Evolutionary conservation across 805 yeast species (phyloP).

Genomic region (Cyberlindnera mycetangii): DNA sequence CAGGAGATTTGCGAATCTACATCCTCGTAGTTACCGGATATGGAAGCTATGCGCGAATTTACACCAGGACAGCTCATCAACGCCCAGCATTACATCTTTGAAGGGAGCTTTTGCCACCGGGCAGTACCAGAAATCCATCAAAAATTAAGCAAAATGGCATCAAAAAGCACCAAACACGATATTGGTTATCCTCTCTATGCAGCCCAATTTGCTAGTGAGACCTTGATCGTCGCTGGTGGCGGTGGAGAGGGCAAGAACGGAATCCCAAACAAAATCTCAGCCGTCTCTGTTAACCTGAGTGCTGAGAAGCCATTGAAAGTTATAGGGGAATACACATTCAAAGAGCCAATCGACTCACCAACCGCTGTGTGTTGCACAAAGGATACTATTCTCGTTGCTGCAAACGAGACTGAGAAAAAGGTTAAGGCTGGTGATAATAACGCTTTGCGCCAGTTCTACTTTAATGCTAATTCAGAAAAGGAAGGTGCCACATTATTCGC

Average conservation of each 20-base stretch:
- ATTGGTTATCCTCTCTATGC: slow-evolving; percentile 73
- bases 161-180: slow-evolving; percentile 12
- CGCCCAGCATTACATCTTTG: too few species aligned
- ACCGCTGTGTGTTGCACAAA: slow-evolving; percentile 65
- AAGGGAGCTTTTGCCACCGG: not conserved
- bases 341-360: slow-evolving; percentile 80
- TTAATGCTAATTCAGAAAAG: slow-evolving; percentile 5
- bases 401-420: slow-evolving; percentile 63
- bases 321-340: slow-evolving; percentile 58
- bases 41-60: too few species aligned
- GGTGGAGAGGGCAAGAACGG: slow-evolving; percentile 95
- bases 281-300: slow-evolving; percentile 54
- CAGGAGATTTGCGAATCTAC: too few species aligned
- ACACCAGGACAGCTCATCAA: too few species aligned
- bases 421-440: slow-evolving; percentile 62
- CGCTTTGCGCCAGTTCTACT: slow-evolving; percentile 62
- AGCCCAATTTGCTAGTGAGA: slow-evolving; percentile 62
- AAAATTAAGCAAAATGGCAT: slow-evolving; percentile 1
- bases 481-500: not conserved
- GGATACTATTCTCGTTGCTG: slow-evolving; percentile 59
- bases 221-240: slow-evolving; percentile 82
- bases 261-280: slow-evolving; percentile 77
- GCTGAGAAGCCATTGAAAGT: slow-evolving; percentile 44
- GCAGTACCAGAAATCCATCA: too few species aligned
- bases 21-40: too few species aligned